These are phyloP conservation scores for Heritiera littoralis DNA, from an alignment of 345 rosid genomes.

Conservation along the genomic window DNA sequence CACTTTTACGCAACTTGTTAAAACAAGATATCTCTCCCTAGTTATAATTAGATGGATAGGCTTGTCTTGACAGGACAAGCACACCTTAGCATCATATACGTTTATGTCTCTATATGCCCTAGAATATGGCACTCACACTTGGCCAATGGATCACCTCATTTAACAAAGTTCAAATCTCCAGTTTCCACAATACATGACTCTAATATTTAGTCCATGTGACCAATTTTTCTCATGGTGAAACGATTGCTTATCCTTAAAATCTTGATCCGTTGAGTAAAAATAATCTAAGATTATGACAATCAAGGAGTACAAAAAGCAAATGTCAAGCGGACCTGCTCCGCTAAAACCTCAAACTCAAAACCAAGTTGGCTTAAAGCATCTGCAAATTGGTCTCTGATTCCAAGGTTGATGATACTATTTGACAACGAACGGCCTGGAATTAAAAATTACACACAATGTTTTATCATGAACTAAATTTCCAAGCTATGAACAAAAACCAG, in stretches of 20 bases:
- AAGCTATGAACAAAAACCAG: neutral
- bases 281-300: conserved; percentile 4
- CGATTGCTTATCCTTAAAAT: neutral
- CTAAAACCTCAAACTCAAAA: conserved; percentile 54
- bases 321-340: conserved; percentile 46
- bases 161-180: neutral
- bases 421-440: conserved; percentile 51
- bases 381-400: conserved; percentile 42
- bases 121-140: neutral
- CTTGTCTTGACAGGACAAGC: neutral
- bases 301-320: conserved; percentile 1
- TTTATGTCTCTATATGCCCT: neutral
- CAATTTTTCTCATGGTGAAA: neutral
- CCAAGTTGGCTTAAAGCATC: conserved; percentile 53
- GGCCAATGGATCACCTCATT: neutral
- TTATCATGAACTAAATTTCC: conserved; percentile 9
- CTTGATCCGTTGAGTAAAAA: neutral
- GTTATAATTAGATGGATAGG: neutral
- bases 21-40: neutral
- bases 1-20: conserved; percentile 1
- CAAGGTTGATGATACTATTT: conserved; percentile 49
- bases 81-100: neutral
- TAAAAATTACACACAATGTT: neutral
- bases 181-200: neutral
- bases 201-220: neutral